phyloP scores from a whole-genome alignment of 352 stramenopile genomes.

The Pythium phragmiticola region DNA sequence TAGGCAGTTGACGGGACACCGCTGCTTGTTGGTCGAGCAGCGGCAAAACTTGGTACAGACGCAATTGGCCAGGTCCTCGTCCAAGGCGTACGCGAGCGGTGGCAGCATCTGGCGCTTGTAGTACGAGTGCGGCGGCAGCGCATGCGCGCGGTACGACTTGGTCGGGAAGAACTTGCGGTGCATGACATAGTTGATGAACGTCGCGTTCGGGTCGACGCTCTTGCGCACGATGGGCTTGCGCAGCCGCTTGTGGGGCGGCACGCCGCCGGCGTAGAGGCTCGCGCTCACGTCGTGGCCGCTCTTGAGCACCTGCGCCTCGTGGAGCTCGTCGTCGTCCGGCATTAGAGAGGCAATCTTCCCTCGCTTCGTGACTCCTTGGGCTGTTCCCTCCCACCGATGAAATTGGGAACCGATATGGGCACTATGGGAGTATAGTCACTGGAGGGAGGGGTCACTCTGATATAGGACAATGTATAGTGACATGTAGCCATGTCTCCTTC shows the following conservation, averaged over 20 bases:
- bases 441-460: not conserved
- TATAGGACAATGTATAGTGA: not conserved
- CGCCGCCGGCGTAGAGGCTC: conserved; percentile 62
- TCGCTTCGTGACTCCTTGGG: not conserved
- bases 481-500: conserved; percentile 25
- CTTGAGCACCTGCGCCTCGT: conserved; percentile 73
- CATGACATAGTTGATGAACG: conserved; percentile 81
- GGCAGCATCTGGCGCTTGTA: conserved; percentile 86
- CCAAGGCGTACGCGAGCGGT: conserved; percentile 51
- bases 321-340: conserved; percentile 46
- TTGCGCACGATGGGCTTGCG: conserved; percentile 88
- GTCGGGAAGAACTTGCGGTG: conserved; percentile 68
- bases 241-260: conserved; percentile 78
- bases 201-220: conserved; percentile 83
- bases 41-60: conserved; percentile 88
- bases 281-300: conserved; percentile 74
- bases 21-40: conserved; percentile 91
- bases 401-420: conserved; percentile 1
- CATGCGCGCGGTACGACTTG: conserved; percentile 42
- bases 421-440: not conserved
- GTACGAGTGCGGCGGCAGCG: conserved; percentile 76
- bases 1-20: conserved; percentile 91
- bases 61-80: conserved; percentile 73
- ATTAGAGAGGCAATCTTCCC: not conserved
- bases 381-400: not conserved